These are phyloP conservation scores for Pleurotus giganteus DNA, from an alignment of 768 basidiomycete species.

Conservation along the genomic window DNA sequence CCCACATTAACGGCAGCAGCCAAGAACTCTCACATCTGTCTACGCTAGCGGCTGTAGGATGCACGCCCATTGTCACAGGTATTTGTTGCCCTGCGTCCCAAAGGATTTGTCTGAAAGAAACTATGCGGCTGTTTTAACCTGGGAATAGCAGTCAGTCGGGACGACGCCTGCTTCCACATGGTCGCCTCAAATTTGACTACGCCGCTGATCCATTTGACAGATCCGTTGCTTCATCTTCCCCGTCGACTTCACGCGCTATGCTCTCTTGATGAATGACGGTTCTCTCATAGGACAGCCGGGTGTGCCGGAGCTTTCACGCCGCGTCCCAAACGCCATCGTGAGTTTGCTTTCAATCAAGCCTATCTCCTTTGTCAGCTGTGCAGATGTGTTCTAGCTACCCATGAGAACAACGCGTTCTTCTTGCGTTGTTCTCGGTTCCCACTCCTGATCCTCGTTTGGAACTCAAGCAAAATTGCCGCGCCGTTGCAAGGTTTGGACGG, in stretches of 20 bases:
- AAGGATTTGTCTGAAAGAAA: no score
- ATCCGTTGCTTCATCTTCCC: no score
- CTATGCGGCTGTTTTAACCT: no score
- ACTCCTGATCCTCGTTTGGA: constrained; percentile 6
- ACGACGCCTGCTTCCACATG: no score
- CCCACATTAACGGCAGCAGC: no score
- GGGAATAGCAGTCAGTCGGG: no score
- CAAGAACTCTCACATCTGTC: no score
- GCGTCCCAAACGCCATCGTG: background rate
- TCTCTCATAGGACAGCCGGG: constrained; percentile 4
- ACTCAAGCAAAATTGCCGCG: constrained; percentile 4
- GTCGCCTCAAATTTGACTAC: no score
- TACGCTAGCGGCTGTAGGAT: no score
- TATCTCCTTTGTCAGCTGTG: constrained; percentile 1
- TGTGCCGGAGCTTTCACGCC: background rate
- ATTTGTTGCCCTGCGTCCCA: no score
- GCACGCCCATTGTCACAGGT: no score
- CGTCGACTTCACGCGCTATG: background rate
- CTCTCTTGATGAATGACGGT: constrained; percentile 1
- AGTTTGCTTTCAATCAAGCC: background rate
- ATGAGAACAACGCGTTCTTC: background rate
- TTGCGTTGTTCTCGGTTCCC: background rate
- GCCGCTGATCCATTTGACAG: no score
- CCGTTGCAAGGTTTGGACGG: background rate
- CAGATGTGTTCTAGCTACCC: background rate